Evolutionary conservation across 1,139 yeast genomes (phyloP).

Genomic region (Debaryomycetaceae sp.): DNA sequence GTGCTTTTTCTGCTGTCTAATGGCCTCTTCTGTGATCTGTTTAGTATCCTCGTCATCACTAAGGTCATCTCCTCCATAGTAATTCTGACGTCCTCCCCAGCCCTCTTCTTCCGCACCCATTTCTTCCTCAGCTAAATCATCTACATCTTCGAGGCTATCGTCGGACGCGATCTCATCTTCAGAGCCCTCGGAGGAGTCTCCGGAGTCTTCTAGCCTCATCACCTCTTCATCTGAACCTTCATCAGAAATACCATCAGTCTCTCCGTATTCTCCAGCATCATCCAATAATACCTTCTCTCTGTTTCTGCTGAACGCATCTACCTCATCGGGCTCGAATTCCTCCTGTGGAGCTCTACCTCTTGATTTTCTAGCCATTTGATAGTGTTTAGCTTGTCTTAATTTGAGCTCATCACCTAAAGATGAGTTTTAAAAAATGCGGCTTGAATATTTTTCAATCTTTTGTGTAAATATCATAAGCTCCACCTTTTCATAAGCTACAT

Average conservation of each 20-base stretch:
- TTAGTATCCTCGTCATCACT: constrained; percentile 75
- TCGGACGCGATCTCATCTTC: constrained; percentile 47
- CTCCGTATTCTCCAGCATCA: constrained; percentile 48
- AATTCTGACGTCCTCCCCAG: constrained; percentile 81
- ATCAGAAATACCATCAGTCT: constrained; percentile 21
- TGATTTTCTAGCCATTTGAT: constrained; percentile 5
- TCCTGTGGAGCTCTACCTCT: constrained; percentile 9
- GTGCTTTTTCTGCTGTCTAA: constrained; percentile 83
- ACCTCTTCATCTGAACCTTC: constrained; percentile 23
- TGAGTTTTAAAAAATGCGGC: constrained; percentile 5
- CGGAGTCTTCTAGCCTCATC: constrained; percentile 26
- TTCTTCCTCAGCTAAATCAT: constrained; percentile 37
- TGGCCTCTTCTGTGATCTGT: constrained; percentile 83
- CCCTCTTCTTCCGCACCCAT: constrained; percentile 52
- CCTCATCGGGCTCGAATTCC: constrained; percentile 54
- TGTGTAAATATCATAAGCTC: neutral
- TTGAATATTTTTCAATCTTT: constrained; percentile 2
- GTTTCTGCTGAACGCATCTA: constrained; percentile 68
- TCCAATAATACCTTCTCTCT: constrained; percentile 60
- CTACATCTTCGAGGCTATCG: constrained; percentile 38
- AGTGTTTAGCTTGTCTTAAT: constrained; percentile 1
- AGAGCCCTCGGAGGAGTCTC: constrained; percentile 33
- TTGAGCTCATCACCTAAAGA: constrained; percentile 6
- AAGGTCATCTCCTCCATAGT: constrained; percentile 78
- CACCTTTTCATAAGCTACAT: neutral